A percentile compares a stretch with the other conserved stretches of the same genome.
These are phyloP conservation scores for Albugo candida DNA, from an alignment of 352 stramenopile genomes.

Conservation along the genomic window DNA sequence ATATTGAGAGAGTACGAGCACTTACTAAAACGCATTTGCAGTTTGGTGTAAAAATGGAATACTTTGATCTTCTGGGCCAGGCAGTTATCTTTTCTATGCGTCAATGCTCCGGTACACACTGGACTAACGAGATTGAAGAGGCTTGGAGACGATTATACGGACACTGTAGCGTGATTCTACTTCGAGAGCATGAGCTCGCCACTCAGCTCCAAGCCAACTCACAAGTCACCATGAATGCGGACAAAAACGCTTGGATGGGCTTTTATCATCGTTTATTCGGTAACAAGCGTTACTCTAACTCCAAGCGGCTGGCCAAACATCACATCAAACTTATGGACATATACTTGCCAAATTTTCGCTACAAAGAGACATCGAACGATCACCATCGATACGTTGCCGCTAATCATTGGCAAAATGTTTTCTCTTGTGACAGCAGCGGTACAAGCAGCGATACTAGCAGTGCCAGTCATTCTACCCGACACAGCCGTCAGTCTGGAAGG, in stretches of 20 bases:
- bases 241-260: conserved; percentile 21
- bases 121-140: conserved; percentile 22
- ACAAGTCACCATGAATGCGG: conserved; percentile 19
- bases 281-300: conserved; percentile 3
- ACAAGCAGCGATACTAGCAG: too few species aligned
- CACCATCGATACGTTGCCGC: conserved; percentile 14
- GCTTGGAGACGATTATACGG: conserved; percentile 41
- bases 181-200: conserved; percentile 1
- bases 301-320: neutral
- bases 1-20: conserved; percentile 36
- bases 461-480: neutral
- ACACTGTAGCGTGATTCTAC: conserved; percentile 38
- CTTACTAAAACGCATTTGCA: conserved; percentile 39
- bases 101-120: conserved; percentile 21
- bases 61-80: conserved; percentile 39
- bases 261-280: conserved; percentile 9
- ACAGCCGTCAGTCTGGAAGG: conserved; percentile 2
- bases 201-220: too few species aligned
- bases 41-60: conserved; percentile 37
- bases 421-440: conserved; percentile 1
- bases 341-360: conserved; percentile 12
- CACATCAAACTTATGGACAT: neutral
- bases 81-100: conserved; percentile 41
- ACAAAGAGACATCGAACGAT: conserved; percentile 17
- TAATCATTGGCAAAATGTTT: conserved; percentile 18